phyloP scores from a whole-genome alignment of 108 stramenopile genomes.

The Cyclostephanos tholiformis region DNA sequence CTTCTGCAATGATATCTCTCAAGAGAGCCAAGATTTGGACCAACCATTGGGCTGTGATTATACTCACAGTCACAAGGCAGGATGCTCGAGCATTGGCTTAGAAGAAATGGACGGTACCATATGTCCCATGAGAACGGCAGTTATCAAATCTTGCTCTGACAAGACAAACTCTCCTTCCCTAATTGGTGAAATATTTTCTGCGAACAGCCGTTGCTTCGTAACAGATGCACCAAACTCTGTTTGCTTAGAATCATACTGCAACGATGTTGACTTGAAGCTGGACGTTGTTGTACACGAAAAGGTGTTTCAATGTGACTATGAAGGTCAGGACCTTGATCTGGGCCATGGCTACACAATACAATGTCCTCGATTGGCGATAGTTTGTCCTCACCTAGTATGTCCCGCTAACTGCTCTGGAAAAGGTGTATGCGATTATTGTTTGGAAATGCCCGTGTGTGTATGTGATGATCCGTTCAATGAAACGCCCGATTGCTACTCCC shows the following conservation, averaged over 20 bases:
- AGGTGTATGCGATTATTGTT: slow-evolving; percentile 50
- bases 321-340: slow-evolving; percentile 47
- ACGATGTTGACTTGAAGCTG: slow-evolving; percentile 45
- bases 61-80: slow-evolving; percentile 54
- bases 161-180: slow-evolving; percentile 19
- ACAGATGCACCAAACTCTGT: slow-evolving; percentile 38
- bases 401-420: slow-evolving; percentile 52
- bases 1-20: slow-evolving; percentile 40
- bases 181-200: slow-evolving; percentile 37
- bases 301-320: slow-evolving; percentile 51
- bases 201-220: slow-evolving; percentile 46
- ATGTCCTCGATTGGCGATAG: slow-evolving; percentile 45
- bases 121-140: slow-evolving; percentile 46
- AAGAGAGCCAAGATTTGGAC: background rate
- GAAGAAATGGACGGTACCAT: background rate
- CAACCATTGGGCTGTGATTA: slow-evolving; percentile 52
- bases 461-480: slow-evolving; percentile 45
- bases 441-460: slow-evolving; percentile 38
- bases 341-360: slow-evolving; percentile 23
- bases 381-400: slow-evolving; percentile 52
- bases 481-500: slow-evolving; percentile 38
- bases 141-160: slow-evolving; percentile 41
- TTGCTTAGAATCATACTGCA: slow-evolving; percentile 51
- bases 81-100: slow-evolving; percentile 11
- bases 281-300: slow-evolving; percentile 46